phyloP scores from a whole-genome alignment of 345 rosid genomes.

The Brassica nigra region DNA sequence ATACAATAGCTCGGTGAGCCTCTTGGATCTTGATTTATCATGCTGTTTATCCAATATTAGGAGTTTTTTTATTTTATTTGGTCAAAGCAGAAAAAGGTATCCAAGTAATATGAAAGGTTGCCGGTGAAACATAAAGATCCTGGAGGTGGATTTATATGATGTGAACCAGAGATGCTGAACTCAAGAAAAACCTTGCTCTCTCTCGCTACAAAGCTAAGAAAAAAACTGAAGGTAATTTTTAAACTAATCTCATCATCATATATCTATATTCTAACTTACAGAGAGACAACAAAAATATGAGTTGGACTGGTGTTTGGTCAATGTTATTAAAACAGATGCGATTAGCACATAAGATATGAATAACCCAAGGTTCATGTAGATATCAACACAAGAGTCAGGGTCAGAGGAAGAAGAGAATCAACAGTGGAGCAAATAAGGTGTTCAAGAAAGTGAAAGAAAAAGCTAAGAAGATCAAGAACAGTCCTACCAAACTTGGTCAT shows the following conservation, averaged over 20 bases:
- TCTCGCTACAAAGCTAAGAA: background rate
- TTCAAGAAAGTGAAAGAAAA: background rate
- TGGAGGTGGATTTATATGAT: background rate
- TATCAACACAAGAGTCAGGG: background rate
- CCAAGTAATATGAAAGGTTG: background rate
- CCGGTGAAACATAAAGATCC: background rate
- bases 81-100: background rate
- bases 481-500: background rate
- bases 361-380: background rate
- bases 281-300: background rate
- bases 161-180: background rate
- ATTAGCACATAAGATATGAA: background rate
- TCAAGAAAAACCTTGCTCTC: background rate
- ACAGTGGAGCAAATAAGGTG: background rate
- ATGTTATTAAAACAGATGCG: background rate
- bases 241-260: background rate
- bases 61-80: background rate
- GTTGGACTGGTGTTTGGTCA: background rate
- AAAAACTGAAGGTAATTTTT: background rate
- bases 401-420: background rate
- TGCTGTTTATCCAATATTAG: background rate
- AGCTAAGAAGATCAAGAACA: background rate
- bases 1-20: no score
- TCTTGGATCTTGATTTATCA: no score
- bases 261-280: no score